Evolutionary conservation across 805 yeast species (phyloP).

Genomic region (Zygosaccharomyces bailii): DNA sequence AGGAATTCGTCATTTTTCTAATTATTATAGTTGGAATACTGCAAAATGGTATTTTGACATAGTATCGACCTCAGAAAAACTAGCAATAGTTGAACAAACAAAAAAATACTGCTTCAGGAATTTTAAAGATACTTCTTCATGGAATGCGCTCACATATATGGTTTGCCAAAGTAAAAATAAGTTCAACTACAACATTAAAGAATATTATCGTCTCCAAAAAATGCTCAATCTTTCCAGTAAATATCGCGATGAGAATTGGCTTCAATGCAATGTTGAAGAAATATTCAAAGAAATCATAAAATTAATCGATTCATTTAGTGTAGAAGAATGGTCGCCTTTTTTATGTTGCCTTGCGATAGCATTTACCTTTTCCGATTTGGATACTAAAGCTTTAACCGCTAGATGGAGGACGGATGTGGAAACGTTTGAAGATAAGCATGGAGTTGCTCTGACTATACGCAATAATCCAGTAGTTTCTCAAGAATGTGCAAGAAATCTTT

Average conservation of each 20-base stretch:
- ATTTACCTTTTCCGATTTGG: conserved; percentile 1
- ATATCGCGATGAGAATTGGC: not conserved
- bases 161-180: conserved; percentile 12
- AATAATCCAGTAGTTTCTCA: conserved; percentile 16
- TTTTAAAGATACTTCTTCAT: conserved; percentile 36
- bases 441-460: conserved; percentile 7
- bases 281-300: conserved; percentile 11
- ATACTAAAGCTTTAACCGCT: not conserved
- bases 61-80: conserved; percentile 14
- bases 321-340: conserved; percentile 30
- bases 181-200: conserved; percentile 9
- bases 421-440: conserved; percentile 15
- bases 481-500: conserved; percentile 9
- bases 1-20: conserved; percentile 35
- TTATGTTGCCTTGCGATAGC: conserved; percentile 19
- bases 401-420: conserved; percentile 22
- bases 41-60: conserved; percentile 34
- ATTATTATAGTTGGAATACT: conserved; percentile 43
- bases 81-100: conserved; percentile 14
- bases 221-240: not conserved
- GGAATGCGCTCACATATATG: conserved; percentile 33
- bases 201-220: conserved; percentile 10
- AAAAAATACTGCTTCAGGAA: conserved; percentile 29
- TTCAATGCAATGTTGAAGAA: not conserved
- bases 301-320: conserved; percentile 19